These are phyloP conservation scores for Astrothelium macrocarpum DNA, from an alignment of 495 filamentous ascomycete species.

Conservation along the genomic window DNA sequence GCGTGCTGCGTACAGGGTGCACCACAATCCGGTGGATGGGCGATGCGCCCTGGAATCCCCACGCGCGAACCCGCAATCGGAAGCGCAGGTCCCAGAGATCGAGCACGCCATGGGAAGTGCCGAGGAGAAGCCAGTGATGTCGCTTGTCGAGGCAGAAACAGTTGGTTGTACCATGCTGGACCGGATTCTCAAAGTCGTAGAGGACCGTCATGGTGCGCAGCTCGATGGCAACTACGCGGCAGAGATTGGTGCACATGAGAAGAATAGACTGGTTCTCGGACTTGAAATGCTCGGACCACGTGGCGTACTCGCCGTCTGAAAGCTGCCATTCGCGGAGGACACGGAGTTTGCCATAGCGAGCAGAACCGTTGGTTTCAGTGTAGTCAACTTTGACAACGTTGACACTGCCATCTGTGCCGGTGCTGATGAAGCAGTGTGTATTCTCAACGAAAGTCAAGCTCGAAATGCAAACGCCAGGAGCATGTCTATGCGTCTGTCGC, in stretches of 20 bases:
- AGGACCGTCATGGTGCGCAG: slow-evolving; percentile 77
- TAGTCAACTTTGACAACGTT: slow-evolving; percentile 83
- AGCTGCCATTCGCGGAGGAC: slow-evolving; percentile 74
- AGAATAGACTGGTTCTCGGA: slow-evolving; percentile 70
- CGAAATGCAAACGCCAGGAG: slow-evolving; percentile 58
- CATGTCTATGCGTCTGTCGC: slow-evolving; percentile 77
- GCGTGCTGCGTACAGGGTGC: slow-evolving; percentile 48
- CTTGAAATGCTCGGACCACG: slow-evolving; percentile 91
- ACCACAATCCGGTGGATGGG: slow-evolving; percentile 71
- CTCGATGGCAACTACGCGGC: slow-evolving; percentile 72
- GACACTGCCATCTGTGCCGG: slow-evolving; percentile 80
- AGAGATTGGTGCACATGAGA: slow-evolving; percentile 77
- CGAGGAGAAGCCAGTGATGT: slow-evolving; percentile 81
- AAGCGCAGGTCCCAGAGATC: slow-evolving; percentile 97
- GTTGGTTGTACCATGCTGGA: slow-evolving; percentile 87
- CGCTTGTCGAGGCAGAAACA: slow-evolving; percentile 81
- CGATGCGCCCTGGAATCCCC: slow-evolving; percentile 74
- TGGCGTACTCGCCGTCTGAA: slow-evolving; percentile 57
- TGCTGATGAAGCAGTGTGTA: slow-evolving; percentile 85
- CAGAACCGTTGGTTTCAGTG: slow-evolving; percentile 43
- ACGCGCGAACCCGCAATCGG: slow-evolving; percentile 72
- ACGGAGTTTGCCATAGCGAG: slow-evolving; percentile 68
- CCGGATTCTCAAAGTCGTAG: slow-evolving; percentile 76
- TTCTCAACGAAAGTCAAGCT: slow-evolving; percentile 85
- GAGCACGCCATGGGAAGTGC: slow-evolving; percentile 86